Base-by-base conservation (phyloP, 163 green algal genomes). In the Prototheca wickerhamii region DNA sequence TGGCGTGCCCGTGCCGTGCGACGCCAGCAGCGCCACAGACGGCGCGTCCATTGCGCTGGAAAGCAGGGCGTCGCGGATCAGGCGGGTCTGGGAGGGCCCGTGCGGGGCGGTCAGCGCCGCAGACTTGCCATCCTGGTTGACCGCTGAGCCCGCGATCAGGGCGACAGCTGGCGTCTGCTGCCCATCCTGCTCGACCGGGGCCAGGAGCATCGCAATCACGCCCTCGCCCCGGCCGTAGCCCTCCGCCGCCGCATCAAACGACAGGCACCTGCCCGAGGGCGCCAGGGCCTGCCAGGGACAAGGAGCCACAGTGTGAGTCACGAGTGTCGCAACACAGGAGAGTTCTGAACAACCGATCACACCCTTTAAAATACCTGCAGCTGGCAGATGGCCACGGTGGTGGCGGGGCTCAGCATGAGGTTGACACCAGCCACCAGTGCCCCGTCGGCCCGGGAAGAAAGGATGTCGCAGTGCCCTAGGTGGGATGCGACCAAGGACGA, bases 111-210 rank as follows among this genome's bases (percentile, higher is more conserved):
- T 79, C 1, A 79, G 34, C 2, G 62, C 56, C 89, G 56, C 88
- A 86, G 83, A 92, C 58, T 85, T 75, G 7, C 89, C 89, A 69
- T 96, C 89, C 76, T 96, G 89, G 63, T 96, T 95, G 49, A 95
- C 82, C 0, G 84, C 80, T 21, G 51, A 77, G 28, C 77, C 83
- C 3, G 32, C 2, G 20, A 94, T 52, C 10, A 76, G 31, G 12
- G 61, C 49, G 25, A 25, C 4, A 4, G 53, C 60, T 26, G 61
- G 21, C 35, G 37, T 40, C 40, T n/a, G n/a, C n/a, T n/a, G n/a
- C n/a, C n/a, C n/a, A n/a, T n/a, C n/a, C n/a, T n/a, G 2, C 26
- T 44, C 34, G 32, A 54, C 18, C 5, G 28, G 20, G 49, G 54
- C 61, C 63, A 88, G 40, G 28, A 83, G 59, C 8, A 83, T 63